Evolutionary conservation across 2,329 filamentous ascomycete genomes (phyloP), one percentile per base, ranked within the genome.

Genomic region (Aspergillus versicolor): DNA sequence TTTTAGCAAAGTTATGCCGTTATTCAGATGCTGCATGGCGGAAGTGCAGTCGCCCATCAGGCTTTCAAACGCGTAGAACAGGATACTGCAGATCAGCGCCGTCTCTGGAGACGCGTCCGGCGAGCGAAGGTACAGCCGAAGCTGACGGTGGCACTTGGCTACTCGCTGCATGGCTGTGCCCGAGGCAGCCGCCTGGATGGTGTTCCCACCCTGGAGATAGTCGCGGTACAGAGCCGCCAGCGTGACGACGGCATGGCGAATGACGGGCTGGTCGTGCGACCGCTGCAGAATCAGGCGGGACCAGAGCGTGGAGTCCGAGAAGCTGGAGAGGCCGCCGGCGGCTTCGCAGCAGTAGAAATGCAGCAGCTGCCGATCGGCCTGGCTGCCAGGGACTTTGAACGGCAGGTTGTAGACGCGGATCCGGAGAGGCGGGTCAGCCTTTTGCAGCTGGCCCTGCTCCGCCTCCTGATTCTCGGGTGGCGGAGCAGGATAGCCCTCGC

Each of bases 21-120:
- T 63, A 50, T 68, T 60, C 1, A 69, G 64, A 52, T 68, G 66
- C 52, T 60, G 64, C 21, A 66, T 65, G 0, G 64, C 66, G 24
- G 64, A 59, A 17, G 32, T 22, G 1, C 61, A 48, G 44, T 69
- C 62, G 2, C 66, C 66, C 1, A 67, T 42, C 0, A 68, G 60
- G 15, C 62, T 63, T 48, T 70, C 66, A 19, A 66, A 67, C 5
- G 63, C 57, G 52, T 66, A 67, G 17, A 67, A 68, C 3, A 70
- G 60, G 1, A 66, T 40, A 45, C 67, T 67, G 53, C 67, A 70
- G 21, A 65, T 61, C 6, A 70, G 58, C 0, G 65, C 64, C 8
- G 60, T 61, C 42, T 65, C 65, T 1, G 53, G 48, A 0, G 64
- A 64, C 2, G 65, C 65, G 21, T 60, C 52, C 0, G 52, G 45